Conservation (phyloP, 768 basidiomycete species). For the Asterophora lycoperdoides region DNA sequence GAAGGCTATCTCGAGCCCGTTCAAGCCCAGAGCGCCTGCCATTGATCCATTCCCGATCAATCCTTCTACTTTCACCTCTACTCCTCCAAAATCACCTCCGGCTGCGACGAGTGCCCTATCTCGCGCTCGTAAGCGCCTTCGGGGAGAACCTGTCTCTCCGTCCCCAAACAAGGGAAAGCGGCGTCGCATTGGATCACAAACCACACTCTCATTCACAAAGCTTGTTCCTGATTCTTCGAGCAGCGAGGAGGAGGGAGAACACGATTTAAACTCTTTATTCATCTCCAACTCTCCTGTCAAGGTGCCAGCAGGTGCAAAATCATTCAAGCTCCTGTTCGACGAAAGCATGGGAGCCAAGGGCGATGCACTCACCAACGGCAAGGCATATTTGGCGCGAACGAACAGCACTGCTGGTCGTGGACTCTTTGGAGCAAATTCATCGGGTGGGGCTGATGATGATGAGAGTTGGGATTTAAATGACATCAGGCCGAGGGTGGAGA, state of each 20-base stretch:
- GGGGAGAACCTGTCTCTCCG: conserved; percentile 80
- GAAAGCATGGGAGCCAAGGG: conserved; percentile 23
- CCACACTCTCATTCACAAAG: conserved; percentile 33
- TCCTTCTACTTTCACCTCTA: conserved; percentile 19
- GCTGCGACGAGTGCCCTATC: conserved; percentile 44
- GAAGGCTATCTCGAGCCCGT: conserved; percentile 47
- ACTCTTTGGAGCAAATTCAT: conserved; percentile 12
- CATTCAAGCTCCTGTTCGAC: conserved; percentile 68
- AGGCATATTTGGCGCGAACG: conserved; percentile 5
- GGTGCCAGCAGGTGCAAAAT: conserved; percentile 47
- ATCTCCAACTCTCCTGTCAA: conserved; percentile 74
- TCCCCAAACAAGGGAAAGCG: conserved; percentile 78
- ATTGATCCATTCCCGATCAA: conserved; percentile 34
- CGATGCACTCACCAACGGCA: conserved; percentile 5
- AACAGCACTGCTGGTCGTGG: conserved; percentile 10
- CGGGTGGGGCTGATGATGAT: conserved; percentile 9
- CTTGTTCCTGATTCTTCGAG: conserved; percentile 25
- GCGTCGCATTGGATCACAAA: conserved; percentile 47
- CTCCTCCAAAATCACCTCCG: conserved; percentile 22
- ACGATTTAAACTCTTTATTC: conserved; percentile 44
- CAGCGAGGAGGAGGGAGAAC: conserved; percentile 34
- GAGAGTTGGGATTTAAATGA: conserved; percentile 7
- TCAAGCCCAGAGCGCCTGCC: conserved; percentile 34
- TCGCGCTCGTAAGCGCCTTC: conserved; percentile 74
- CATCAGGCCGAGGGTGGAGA: background rate